Percentiles rank a stretch among this genome's conserved stretches.
Evolutionary conservation across 140 eudicot species (phyloP).

Genomic region (Anethum foeniculum): DNA sequence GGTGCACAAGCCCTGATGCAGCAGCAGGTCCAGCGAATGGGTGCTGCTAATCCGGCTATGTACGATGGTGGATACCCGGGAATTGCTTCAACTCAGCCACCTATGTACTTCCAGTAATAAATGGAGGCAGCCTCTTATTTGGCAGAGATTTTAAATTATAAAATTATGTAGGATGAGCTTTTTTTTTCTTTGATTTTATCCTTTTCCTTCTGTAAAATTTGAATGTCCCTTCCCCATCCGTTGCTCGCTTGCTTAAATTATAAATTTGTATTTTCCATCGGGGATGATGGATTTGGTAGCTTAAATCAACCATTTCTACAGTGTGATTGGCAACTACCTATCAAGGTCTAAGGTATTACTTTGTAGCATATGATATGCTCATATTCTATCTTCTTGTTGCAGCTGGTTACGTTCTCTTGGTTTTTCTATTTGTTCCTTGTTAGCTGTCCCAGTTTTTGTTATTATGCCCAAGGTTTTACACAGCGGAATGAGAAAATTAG

Average conservation of each 20-base stretch:
- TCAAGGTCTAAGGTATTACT: background rate
- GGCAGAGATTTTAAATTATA: background rate
- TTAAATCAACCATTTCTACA: background rate
- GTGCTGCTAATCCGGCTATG: slow-evolving; percentile 18
- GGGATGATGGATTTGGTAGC: slow-evolving; percentile 6
- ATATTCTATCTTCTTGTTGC: background rate
- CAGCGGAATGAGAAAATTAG: background rate
- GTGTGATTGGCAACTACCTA: background rate
- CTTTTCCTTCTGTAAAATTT: background rate
- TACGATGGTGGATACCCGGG: slow-evolving; percentile 17
- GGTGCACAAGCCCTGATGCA: slow-evolving; percentile 41
- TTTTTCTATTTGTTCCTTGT: background rate
- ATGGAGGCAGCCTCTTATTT: background rate
- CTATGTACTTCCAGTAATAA: slow-evolving; percentile 10
- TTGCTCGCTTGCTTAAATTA: slow-evolving; percentile 1
- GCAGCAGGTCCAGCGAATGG: slow-evolving; percentile 15
- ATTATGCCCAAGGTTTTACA: background rate
- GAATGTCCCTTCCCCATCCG: background rate
- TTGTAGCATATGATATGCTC: background rate
- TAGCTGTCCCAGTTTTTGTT: background rate
- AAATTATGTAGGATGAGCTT: background rate
- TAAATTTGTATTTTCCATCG: background rate
- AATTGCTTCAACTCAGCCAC: slow-evolving; percentile 10
- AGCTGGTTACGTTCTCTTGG: background rate
- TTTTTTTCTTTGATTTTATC: no score